These are phyloP conservation scores for Rhododendron kiyosumense DNA, from an alignment of 148 eudicot genomes.

Conservation along the genomic window DNA sequence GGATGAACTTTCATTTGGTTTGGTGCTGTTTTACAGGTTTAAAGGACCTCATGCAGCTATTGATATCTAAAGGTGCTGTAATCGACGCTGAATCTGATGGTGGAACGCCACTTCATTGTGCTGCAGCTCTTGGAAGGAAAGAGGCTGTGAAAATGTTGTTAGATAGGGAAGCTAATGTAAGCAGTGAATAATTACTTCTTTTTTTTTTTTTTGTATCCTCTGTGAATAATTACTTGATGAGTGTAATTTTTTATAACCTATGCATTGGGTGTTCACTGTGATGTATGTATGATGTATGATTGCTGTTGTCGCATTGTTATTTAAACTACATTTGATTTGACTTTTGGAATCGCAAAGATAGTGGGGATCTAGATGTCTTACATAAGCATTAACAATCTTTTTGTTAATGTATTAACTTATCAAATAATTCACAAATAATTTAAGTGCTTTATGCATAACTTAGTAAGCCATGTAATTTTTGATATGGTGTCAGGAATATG, in stretches of 20 bases:
- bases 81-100: constrained; percentile 17
- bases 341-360: neutral
- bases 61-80: constrained; percentile 21
- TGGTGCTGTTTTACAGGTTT: constrained; percentile 4
- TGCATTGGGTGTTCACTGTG: neutral
- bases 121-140: constrained; percentile 15
- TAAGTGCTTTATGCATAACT: neutral
- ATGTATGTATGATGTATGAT: neutral
- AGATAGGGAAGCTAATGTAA: constrained; percentile 20
- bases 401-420: neutral
- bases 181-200: neutral
- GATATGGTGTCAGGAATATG: neutral
- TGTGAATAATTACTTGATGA: neutral
- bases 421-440: no score
- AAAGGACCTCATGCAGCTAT: constrained; percentile 10
- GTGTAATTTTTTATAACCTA: neutral
- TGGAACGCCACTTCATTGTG: constrained; percentile 25
- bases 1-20: neutral
- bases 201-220: no score
- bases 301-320: neutral
- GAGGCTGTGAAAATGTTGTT: constrained; percentile 24
- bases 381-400: neutral
- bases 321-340: neutral
- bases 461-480: neutral
- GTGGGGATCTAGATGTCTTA: neutral